phyloP scores from a whole-genome alignment of 768 basidiomycete species.

The Psilocybe tampanensis region DNA sequence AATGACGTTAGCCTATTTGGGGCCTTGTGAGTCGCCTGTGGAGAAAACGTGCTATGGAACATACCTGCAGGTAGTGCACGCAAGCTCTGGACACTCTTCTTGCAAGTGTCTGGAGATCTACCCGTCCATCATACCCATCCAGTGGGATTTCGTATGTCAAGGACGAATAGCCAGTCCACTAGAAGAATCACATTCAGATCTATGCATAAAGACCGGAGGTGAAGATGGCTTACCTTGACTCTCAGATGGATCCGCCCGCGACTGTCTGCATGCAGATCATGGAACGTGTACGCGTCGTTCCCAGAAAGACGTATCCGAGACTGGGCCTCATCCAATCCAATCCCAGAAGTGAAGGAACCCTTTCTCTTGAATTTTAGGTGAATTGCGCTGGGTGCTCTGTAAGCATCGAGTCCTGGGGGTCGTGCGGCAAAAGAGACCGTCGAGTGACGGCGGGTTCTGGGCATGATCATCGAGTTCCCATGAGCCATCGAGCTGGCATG shows the following conservation, averaged over 20 bases:
- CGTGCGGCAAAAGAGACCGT: constrained; percentile 48
- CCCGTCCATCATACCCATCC: constrained; percentile 64
- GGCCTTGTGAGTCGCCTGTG: background rate
- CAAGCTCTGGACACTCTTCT: constrained; percentile 71
- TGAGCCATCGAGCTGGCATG: constrained; percentile 35
- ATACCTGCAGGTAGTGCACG: constrained; percentile 72
- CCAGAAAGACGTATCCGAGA: constrained; percentile 61
- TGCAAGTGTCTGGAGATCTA: constrained; percentile 67
- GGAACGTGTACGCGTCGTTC: constrained; percentile 61
- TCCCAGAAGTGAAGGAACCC: constrained; percentile 63
- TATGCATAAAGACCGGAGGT: constrained; percentile 4
- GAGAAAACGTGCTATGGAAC: background rate
- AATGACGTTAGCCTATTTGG: constrained; percentile 61
- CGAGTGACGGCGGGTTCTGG: constrained; percentile 51
- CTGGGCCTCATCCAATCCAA: constrained; percentile 71
- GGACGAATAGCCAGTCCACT: constrained; percentile 75
- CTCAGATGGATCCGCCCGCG: constrained; percentile 62
- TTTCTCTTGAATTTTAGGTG: constrained; percentile 77
- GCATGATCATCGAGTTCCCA: constrained; percentile 30
- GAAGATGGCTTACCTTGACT: constrained; percentile 50
- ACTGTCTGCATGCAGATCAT: constrained; percentile 66
- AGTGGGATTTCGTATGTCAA: constrained; percentile 78
- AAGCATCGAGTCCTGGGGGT: constrained; percentile 42
- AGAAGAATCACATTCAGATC: background rate
- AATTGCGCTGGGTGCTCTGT: constrained; percentile 49